Conservation (phyloP, 2,329 filamentous ascomycete genomes). For the Aspergillus clavatus region DNA sequence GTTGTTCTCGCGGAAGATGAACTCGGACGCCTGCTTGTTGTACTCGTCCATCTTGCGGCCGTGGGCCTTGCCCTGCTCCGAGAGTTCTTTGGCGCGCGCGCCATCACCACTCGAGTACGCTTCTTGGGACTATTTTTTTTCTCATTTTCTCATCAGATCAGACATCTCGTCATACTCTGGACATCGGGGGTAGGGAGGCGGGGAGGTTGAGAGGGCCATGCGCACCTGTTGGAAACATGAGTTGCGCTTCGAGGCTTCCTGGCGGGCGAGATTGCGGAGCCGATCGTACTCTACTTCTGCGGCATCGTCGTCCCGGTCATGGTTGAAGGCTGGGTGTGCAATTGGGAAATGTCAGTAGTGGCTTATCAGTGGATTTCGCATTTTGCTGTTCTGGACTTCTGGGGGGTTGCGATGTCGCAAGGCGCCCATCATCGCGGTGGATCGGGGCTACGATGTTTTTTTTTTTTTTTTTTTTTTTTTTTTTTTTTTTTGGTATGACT, state of each 20-base stretch:
- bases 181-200: not conserved
- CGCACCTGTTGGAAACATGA: constrained; percentile 68
- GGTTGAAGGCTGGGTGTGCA: constrained; percentile 65
- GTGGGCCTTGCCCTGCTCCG: constrained; percentile 79
- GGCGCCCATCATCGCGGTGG: no score
- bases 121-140: constrained; percentile 58
- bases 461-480: no score
- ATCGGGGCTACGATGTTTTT: no score
- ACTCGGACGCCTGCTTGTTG: constrained; percentile 87
- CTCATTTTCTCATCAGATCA: no score
- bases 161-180: not conserved
- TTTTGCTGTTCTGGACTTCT: not conserved
- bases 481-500: constrained; percentile 7
- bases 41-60: constrained; percentile 79
- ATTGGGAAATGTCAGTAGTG: constrained; percentile 6
- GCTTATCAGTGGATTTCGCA: not conserved
- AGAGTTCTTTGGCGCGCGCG: constrained; percentile 74
- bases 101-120: constrained; percentile 83
- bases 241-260: constrained; percentile 73
- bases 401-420: not conserved
- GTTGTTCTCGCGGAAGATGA: constrained; percentile 95
- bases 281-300: constrained; percentile 88
- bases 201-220: not conserved
- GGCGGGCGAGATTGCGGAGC: constrained; percentile 74
- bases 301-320: constrained; percentile 59